Evolutionary conservation across 257 asterid genomes (phyloP).

Genomic region (Cruciata laevipes): DNA sequence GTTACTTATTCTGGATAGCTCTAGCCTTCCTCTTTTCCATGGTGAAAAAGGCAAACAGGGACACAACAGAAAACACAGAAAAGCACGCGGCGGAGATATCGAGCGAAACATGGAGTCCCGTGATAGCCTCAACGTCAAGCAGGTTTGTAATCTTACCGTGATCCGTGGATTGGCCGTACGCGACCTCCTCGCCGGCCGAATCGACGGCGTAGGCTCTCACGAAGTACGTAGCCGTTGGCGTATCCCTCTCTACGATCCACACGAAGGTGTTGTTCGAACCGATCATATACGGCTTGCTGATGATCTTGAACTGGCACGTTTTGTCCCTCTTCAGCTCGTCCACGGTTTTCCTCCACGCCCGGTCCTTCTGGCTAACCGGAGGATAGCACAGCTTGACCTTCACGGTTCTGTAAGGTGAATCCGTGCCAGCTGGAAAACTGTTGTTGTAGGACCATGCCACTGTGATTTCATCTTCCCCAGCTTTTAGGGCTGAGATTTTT

Average conservation of each 20-base stretch:
- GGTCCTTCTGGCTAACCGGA: conserved; percentile 63
- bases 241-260: conserved; percentile 35
- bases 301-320: conserved; percentile 55
- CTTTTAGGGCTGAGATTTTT: conserved; percentile 33
- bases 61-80: conserved; percentile 55
- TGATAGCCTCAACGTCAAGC: conserved; percentile 35
- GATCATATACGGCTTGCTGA: conserved; percentile 30
- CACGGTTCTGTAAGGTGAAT: conserved; percentile 38
- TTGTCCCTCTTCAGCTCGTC: conserved; percentile 54
- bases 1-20: conserved; percentile 15
- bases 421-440: conserved; percentile 27
- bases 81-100: conserved; percentile 56
- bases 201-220: conserved; percentile 45
- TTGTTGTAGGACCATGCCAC: conserved; percentile 44
- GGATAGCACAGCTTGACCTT: conserved; percentile 58
- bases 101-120: conserved; percentile 51
- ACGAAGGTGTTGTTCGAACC: conserved; percentile 31
- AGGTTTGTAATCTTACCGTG: conserved; percentile 34
- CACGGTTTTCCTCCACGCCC: conserved; percentile 64
- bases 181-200: conserved; percentile 32
- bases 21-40: conserved; percentile 52
- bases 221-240: conserved; percentile 61
- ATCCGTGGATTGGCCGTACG: conserved; percentile 57
- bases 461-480: conserved; percentile 42
- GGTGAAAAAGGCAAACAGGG: conserved; percentile 58